Base-by-base conservation (phyloP, 331 rosid genomes). In the Malus hybrid region DNA sequence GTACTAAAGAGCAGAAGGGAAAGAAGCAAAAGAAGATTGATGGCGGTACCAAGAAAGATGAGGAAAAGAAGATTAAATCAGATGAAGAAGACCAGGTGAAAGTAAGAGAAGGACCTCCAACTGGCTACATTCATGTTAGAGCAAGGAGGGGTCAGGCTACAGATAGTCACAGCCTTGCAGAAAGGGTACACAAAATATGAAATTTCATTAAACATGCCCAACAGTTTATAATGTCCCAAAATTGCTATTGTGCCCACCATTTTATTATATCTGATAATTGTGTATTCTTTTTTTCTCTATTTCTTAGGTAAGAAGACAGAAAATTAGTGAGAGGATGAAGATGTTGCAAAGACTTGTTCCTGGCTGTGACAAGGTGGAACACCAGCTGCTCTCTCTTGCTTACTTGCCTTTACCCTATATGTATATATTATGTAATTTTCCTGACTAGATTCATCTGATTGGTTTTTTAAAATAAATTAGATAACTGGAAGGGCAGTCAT, bases 71-170 rank as follows among this genome's bases (percentile, higher is more conserved):
- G 69, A 6, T 12, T 32, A 86, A 76, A 73, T 32, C 44, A n/a
- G 81, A 70, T 66, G 78, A 81, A 69, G 84, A 82, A 80, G 81
- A 79, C 24, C 81, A 86, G 75, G 85, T 76, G 57, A 88, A 88
- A 48, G 75, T 78, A 67, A 69, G 66, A 15, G 93, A 90, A 27
- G 95, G 85, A 74, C 85, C 92, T 39, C 91, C 96, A 77, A 84
- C 89, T 29, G 96, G 88, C 5, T 94, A 90, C 79, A 92, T 94
- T 89, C 99, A 90, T 77, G 97, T 94, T 77, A 87, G 99, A 83
- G 99, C 97, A 70, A 87, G 97, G 80, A 92, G 99, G 85, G 99
- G 99, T 69, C 96, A 94, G 77, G 99, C 99, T 15, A 94, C 99
- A 5, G 99, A 94, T 77, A 94, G 95, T 89, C 99, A 92, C 86